Base-by-base conservation (phyloP, 495 filamentous ascomycete species). In the Chaetomium cochliodes region DNA sequence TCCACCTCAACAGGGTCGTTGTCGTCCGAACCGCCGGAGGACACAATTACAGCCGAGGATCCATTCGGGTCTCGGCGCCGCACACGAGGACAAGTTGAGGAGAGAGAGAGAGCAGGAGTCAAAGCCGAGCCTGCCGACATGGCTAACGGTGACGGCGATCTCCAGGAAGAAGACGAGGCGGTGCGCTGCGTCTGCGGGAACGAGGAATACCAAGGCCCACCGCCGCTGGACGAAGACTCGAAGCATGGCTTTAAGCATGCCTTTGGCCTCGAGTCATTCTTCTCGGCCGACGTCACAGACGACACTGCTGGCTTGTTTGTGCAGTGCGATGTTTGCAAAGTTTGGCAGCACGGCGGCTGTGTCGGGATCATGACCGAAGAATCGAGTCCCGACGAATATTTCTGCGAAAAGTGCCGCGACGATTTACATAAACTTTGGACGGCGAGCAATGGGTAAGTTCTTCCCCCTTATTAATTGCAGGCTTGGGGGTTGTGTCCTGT, bases 261-360 rank as follows among this genome's bases (percentile, higher is more conserved):
- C 65, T 78, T 74, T 62, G 82, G 84, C 63, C 78, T 84, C 30
- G 77, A 84, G 60, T 76, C 78, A 23, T 80, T 87, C 65, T 85
- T 87, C 65, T 80, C 86, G 59, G 89, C 92, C 70, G 80, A 87
- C 57, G 77, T 91, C 54, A 84, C 88, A 30, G 93, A 98, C 70
- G 93, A 97, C 53, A 81, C 90, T 55, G 93, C 94, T 44, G 92
- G 93, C 18, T 88, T 98, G 76, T 99, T 96, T 75, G 93, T 99
- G 65, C 94, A 98, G 80, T 99, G 94, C 85, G 94, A 99, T 76
- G 81, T 86, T 55, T 99, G 94, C 79, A 96, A 97, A 74, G 94
- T 97, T 60, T 99, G 94, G 94, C 94, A 99, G 72, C 94, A 99
- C 71, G 96, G 94, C 72, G 92, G 92, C 62, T 99, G 94, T 77